Evolutionary conservation across 805 yeast species (phyloP).

Genomic region (Cyberlindnera americana): DNA sequence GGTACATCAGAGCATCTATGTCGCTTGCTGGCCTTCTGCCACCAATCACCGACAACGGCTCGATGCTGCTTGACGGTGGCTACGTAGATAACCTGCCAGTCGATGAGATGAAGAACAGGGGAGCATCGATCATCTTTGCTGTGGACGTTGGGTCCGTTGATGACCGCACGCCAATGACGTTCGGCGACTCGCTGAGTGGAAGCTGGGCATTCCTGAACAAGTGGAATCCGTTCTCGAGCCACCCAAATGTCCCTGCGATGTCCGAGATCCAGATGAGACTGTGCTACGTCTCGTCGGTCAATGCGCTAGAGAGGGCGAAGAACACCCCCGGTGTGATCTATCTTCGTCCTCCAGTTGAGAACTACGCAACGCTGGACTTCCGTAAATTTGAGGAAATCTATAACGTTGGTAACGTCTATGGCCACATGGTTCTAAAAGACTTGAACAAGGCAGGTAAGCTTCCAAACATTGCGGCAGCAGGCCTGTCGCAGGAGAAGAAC

Average conservation of each 20-base stretch:
- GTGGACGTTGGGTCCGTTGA: slow-evolving; percentile 96
- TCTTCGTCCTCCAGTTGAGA: slow-evolving; percentile 90
- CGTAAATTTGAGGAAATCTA: slow-evolving; percentile 89
- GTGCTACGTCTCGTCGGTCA: slow-evolving; percentile 93
- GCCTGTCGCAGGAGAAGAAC: slow-evolving; percentile 30
- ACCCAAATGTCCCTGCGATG: slow-evolving; percentile 89
- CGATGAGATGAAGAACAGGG: slow-evolving; percentile 82
- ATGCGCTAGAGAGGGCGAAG: slow-evolving; percentile 87
- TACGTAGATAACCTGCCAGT: slow-evolving; percentile 93
- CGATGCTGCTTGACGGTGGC: slow-evolving; percentile 94
- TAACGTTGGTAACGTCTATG: slow-evolving; percentile 74
- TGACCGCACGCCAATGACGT: slow-evolving; percentile 82
- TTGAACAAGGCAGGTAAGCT: slow-evolving; percentile 51
- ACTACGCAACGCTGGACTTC: slow-evolving; percentile 88
- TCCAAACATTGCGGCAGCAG: slow-evolving; percentile 59
- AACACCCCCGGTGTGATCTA: slow-evolving; percentile 79
- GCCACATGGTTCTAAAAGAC: slow-evolving; percentile 50
- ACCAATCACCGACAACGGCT: slow-evolving; percentile 82
- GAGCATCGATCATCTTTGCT: slow-evolving; percentile 84
- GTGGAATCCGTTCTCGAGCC: slow-evolving; percentile 83
- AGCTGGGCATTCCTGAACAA: slow-evolving; percentile 85
- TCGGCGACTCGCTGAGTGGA: slow-evolving; percentile 92
- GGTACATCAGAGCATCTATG: slow-evolving; percentile 95
- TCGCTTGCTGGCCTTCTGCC: slow-evolving; percentile 92
- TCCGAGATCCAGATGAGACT: slow-evolving; percentile 91